Conservation (phyloP, 257 asterid species). For the Oldenlandia corymbosa region DNA sequence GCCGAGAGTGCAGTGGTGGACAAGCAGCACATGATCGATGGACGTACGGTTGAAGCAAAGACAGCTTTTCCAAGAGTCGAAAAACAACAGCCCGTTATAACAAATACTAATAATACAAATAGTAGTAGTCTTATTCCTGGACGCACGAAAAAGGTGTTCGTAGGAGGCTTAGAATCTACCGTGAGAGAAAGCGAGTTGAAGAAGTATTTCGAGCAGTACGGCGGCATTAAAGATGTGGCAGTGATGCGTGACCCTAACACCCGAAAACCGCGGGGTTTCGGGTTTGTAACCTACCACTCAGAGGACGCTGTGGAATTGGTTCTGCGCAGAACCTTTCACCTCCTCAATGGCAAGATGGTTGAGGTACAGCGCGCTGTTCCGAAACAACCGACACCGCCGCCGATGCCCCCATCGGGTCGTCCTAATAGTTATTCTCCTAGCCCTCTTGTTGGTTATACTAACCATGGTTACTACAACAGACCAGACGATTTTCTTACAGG, state of each 20-base stretch:
- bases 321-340: constrained; percentile 64
- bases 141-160: constrained; percentile 82
- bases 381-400: constrained; percentile 60
- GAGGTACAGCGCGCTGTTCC: constrained; percentile 86
- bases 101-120: constrained; percentile 46
- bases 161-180: constrained; percentile 84
- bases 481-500: constrained; percentile 46
- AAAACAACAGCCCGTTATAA: too few relatives aligned
- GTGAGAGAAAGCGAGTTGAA: constrained; percentile 70
- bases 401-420: too few relatives aligned
- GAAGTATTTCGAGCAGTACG: constrained; percentile 71
- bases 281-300: constrained; percentile 66
- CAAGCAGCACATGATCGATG: constrained; percentile 74
- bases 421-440: constrained; percentile 60
- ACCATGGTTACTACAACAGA: constrained; percentile 52
- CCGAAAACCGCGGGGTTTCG: constrained; percentile 78
- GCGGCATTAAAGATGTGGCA: constrained; percentile 59
- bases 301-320: constrained; percentile 80
- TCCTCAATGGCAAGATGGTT: constrained; percentile 71
- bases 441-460: constrained; percentile 54
- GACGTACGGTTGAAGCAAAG: constrained; percentile 87
- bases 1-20: constrained; percentile 79
- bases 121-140: constrained; percentile 59
- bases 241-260: constrained; percentile 88
- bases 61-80: constrained; percentile 85